A percentile compares a stretch with the other conserved stretches of the same genome.
Conservation (phyloP, 352 stramenopile genomes). For the Phytophthora foliorum region DNA sequence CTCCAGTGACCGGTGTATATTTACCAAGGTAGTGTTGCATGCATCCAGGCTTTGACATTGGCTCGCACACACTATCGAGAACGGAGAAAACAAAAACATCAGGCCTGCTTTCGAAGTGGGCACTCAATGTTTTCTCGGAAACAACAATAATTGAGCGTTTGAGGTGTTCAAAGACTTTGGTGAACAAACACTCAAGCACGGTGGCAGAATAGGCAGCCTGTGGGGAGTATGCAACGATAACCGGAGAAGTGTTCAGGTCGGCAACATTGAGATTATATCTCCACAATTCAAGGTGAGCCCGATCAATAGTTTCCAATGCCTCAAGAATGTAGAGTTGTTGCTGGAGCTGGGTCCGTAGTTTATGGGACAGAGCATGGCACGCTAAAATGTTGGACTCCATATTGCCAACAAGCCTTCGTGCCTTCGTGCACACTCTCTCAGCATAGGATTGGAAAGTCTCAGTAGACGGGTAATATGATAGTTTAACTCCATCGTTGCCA, state of each 20-base stretch:
- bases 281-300: conserved; percentile 36
- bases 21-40: background rate
- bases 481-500: background rate
- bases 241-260: conserved; percentile 15
- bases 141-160: conserved; percentile 44
- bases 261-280: conserved; percentile 39
- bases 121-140: conserved; percentile 19
- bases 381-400: background rate
- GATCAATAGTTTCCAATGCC: conserved; percentile 1
- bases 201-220: conserved; percentile 5
- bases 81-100: conserved; percentile 61
- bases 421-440: conserved; percentile 16
- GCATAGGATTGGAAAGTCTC: conserved; percentile 23
- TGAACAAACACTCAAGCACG: conserved; percentile 49
- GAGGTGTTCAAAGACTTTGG: conserved; percentile 22
- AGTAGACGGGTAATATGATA: conserved; percentile 24
- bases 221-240: conserved; percentile 35
- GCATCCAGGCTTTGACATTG: conserved; percentile 12
- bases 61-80: conserved; percentile 18
- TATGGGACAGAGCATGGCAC: conserved; percentile 2
- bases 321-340: background rate
- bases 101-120: conserved; percentile 15
- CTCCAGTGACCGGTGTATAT: background rate
- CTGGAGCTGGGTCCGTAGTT: conserved; percentile 19
- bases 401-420: background rate